Base-by-base conservation (phyloP, 495 filamentous ascomycete species). In the Annulohypoxylon bovei region DNA sequence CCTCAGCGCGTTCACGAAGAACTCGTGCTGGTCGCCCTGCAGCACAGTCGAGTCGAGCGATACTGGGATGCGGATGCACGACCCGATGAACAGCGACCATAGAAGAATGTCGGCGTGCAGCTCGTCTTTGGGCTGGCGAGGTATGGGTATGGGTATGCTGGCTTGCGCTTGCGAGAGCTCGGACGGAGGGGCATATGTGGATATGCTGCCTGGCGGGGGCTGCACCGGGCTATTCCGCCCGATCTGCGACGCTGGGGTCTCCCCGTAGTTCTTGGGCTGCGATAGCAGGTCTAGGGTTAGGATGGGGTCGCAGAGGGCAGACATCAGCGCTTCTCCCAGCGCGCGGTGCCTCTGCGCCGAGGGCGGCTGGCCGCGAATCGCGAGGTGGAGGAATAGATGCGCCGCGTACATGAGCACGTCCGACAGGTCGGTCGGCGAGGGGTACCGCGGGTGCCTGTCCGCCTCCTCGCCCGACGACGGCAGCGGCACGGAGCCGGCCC, bases 301-400 rank as follows among this genome's bases (percentile, higher is more conserved):
- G 30, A 71, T 39, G 4, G 70, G 70, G n/a, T 69, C 70, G 57
- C 42, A 73, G 16, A 77, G 69, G 23, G 72, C 57, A 1, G 70
- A 75, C 67, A 73, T 69, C 50, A 77, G 70, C 8, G 72, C 63
- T 30, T 71, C 75, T 7, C 63, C 60, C 1, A 77, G 56, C 6
- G 63, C 75, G 11, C 65, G 75, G 40, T 77, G 72, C 25, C 72
- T 64, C 9, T 69, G 72, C 11, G 75, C 72, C 23, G 67, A 71
- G 30, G 75, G 75, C 1, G 75, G 75, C n/a, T 75, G 72, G 46
- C 75, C 75, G 8, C 75, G 56, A 23, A 77, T 66, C 4, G 75
- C 75, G 27, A 77, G 67, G 57, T 77, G 75, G 4, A 77, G 57
- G 47, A 73, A 77, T 4, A 77, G 42, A 35, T 77, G 75, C 1